These are phyloP conservation scores for Phaffomyces thermotolerans DNA, from an alignment of 805 yeast genomes.

Conservation along the genomic window DNA sequence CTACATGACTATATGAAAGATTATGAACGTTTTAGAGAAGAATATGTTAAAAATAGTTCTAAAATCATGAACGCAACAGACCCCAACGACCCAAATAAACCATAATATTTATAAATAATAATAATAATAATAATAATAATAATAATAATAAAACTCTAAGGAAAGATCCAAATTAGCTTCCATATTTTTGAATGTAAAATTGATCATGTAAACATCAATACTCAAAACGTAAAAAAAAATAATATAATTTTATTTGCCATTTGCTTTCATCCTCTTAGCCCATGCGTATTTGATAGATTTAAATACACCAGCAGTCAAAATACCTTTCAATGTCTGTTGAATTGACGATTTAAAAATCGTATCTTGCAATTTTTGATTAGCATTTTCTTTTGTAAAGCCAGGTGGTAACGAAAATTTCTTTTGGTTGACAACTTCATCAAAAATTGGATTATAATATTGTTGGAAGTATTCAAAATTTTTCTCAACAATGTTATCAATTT, in stretches of 20 bases:
- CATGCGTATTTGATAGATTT: constrained; percentile 68
- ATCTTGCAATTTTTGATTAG: constrained; percentile 31
- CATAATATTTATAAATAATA: too few relatives aligned
- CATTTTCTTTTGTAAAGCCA: constrained; percentile 32
- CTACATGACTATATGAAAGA: too few relatives aligned
- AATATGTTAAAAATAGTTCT: too few relatives aligned
- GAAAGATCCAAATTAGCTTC: too few relatives aligned
- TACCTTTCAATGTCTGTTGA: constrained; percentile 73
- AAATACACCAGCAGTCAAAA: constrained; percentile 76
- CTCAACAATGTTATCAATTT: constrained; percentile 75
- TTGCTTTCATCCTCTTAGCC: constrained; percentile 51
- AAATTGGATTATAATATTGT: constrained; percentile 61
- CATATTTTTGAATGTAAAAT: too few relatives aligned
- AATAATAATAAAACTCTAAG: too few relatives aligned
- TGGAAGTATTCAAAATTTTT: constrained; percentile 69
- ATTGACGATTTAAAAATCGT: constrained; percentile 67
- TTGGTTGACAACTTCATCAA: constrained; percentile 29
- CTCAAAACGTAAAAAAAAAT: constrained; percentile 2
- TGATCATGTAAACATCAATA: too few relatives aligned
- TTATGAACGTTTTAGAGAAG: too few relatives aligned
- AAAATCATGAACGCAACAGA: too few relatives aligned
- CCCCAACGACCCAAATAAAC: too few relatives aligned
- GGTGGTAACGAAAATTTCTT: constrained; percentile 29
- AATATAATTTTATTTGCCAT: constrained; percentile 10
- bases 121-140: too few relatives aligned